Evolutionary conservation across 2,329 filamentous ascomycete species (phyloP).

Genomic region (Arthrobotrys musiformis): DNA sequence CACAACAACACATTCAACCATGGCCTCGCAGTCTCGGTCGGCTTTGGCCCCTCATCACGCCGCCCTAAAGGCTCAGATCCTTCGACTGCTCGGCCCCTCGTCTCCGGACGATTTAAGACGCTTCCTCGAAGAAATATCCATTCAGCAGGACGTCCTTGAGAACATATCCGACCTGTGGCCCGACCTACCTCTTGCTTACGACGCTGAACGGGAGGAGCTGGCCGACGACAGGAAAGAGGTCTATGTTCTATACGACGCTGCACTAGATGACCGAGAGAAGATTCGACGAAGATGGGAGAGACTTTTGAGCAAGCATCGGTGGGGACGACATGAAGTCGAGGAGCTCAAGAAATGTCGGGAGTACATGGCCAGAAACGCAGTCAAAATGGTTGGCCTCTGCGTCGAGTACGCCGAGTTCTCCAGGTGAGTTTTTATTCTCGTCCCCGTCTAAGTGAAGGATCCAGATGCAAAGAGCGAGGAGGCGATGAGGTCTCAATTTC

Average conservation of each 20-base stretch:
- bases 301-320: conserved; percentile 44
- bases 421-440: conserved; percentile 25
- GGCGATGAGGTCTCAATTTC: neutral
- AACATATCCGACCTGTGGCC: conserved; percentile 54
- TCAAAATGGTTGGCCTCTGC: conserved; percentile 53
- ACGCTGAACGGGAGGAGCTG: conserved; percentile 50
- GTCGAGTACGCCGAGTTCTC: conserved; percentile 53
- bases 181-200: conserved; percentile 51
- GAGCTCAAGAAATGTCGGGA: conserved; percentile 53
- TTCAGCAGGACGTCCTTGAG: conserved; percentile 55
- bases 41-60: conserved; percentile 53
- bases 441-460: neutral
- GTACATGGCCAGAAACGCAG: conserved; percentile 51
- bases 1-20: conserved; percentile 29
- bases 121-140: conserved; percentile 51
- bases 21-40: conserved; percentile 49
- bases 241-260: conserved; percentile 52
- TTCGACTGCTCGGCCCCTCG: conserved; percentile 47
- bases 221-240: conserved; percentile 53
- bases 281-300: conserved; percentile 50
- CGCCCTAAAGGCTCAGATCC: conserved; percentile 54
- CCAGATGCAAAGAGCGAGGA: neutral
- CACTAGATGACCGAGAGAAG: conserved; percentile 47
- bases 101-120: conserved; percentile 49
- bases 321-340: conserved; percentile 52